Evolutionary conservation across 2,329 filamentous ascomycete genomes (phyloP), one percentile per base, ranked within the genome.

Genomic region (Ceratocystis variospora): DNA sequence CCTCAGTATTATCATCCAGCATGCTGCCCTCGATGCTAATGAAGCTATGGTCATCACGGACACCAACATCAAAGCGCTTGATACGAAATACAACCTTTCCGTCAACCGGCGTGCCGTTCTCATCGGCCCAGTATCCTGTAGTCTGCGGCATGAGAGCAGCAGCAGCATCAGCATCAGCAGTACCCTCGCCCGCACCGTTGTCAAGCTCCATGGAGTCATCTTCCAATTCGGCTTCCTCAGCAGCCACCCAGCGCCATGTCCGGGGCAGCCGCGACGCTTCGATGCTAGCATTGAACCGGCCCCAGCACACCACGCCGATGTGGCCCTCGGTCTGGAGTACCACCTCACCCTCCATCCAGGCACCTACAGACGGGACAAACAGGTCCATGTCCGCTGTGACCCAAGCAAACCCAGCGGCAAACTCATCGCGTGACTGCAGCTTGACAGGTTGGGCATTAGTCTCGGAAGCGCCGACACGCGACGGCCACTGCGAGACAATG

Each of bases 21-120:
- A 96, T 87, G n/a, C 89, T 95, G 31, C 92, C 93, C 74, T 94
- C 88, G 69, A 96, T 86, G 70, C 87, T 91, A 68, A 97, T 76
- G 73, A 93, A 94, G 10, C 88, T 90, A 68, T 87, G 87, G 70
- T 87, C 84, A 64, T 85, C 84, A 70, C 88, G 89, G 61, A 85
- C 82, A 33, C 86, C 87, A 0, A 89, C 87, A 71, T 96, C 92
- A 69, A 94, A 89, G 73, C 95, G 90, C 70, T 87, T 85, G 72
- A 96, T 90, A 70, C 86, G 82, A 76, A 96, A 96, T 64, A 81
- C 81, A 46, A 95, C 75, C 72, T 83, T 83, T 12, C 88, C 88
- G 66, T 83, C 82, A 66, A 96, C 81, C 70, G 83, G 86, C 45
- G 84, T 79, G 1, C 89, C 90, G 3, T 80, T 77, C 2, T 79